Evolutionary conservation across 2,329 filamentous ascomycete genomes (phyloP), one percentile per base, ranked within the genome.

Genomic region (Fusarium sp.): DNA sequence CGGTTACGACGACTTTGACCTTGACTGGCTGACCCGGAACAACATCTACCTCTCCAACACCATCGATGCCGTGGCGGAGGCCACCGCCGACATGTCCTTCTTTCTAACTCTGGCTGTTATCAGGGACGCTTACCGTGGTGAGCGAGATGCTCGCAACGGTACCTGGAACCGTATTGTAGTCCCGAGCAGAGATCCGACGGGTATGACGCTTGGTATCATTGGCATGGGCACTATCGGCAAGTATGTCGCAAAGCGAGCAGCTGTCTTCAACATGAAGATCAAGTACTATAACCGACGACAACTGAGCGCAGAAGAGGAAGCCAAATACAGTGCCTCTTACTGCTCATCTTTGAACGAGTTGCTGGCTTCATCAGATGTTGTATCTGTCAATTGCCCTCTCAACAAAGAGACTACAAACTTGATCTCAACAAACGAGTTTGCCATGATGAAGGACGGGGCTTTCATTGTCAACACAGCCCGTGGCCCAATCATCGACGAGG

Each of bases 21-120:
- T 87, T 0, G 74, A 82, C 5, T 86, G 83, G 81, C 80, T 86
- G 75, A 83, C 84, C 0, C 44, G 65, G 14, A 71, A 83, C 8
- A 80, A 80, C 6, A 84, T 90, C 29, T 87, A 82, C 79, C 89
- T 90, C 73, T 90, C 87, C 79, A 90, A 89, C 71, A 84, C 84
- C 0, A 77, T 85, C 3, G 83, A 90, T 67, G 88, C 87, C 0
- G 87, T 87, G 1, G 84, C 87, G 0, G 85, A 90, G 64, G 86
- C 87, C 3, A 87, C 85, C 0, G 85, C 86, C 0, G 85, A 87
- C 49, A 85, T 87, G 83, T 84, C 87, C 16, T 71, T 82, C 31
- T 83, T 82, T 44, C 59, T 83, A 0, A 74, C 64, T 1, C 61
- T 83, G 1, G 78, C 80, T 1, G 77, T 84, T 1, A 73, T 89